Base-by-base conservation (phyloP, 192 early-diverging fungal species). In the Coemansia sp. region DNA sequence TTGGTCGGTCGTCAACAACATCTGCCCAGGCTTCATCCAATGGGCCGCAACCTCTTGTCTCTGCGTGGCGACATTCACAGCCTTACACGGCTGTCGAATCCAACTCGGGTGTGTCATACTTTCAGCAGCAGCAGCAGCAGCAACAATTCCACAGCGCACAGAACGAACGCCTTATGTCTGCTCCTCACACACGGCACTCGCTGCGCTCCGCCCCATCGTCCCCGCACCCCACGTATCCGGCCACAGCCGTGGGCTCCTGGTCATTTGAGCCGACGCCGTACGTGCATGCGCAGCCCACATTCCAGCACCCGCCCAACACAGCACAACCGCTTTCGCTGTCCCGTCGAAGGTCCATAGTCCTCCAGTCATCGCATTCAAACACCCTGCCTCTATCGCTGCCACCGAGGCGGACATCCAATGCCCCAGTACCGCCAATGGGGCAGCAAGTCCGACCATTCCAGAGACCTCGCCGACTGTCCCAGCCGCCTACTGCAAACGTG, bases 321-420 rank as follows among this genome's bases (percentile, higher is more conserved):
- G 36, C 61, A 11, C 61, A 53, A 60, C 53, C 67, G 42, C 66
- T 66, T 15, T 61, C 66, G 50, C 53, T 63, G 25, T 66, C 74
- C 8, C 78, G 78, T 8, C 69, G 78, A 15, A 66, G 67, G 36
- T 81, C 78, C 0, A 75, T 81, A 52, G 67, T 59, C 5, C 45
- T 81, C 59, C 78, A 81, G 63, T 81, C 77, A 45, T 71, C 73
- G 58, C 60, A 58, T 38, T 71, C 77, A 0, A 23, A 54, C 20
- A 46, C 66, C 62, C 33, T 71, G 72, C 64, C 71, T 2, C 55
- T 71, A 22, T 36, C 74, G 36, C 62, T 71, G 62, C 69, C 69
- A 6, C 53, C 29, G 25, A 49, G 62, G 25, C 48, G 22, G 49
- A 52, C 22, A 25, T 52, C 49, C 49, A 52, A 52, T 2, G 49